Evolutionary conservation across 164 flowering plant genomes (phyloP), one percentile per base, ranked within the genome.

Genomic region (Buxus sempervirens): DNA sequence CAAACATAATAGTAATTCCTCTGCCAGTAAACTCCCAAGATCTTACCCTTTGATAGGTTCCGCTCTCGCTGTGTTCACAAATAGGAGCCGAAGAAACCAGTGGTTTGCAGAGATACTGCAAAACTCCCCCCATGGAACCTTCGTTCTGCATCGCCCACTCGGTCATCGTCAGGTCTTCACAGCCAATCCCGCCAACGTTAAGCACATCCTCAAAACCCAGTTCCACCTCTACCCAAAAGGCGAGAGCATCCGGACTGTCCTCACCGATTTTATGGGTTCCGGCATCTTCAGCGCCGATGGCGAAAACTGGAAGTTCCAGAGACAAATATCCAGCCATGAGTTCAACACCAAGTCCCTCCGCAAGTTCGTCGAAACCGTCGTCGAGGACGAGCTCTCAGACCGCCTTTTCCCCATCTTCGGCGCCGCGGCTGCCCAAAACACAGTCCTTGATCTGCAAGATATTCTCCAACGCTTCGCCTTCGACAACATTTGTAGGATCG

Each of bases 211-310:
- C n/a, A n/a, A n/a, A n/a, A n/a, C n/a, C 65, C 66, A 53, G 18
- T 75, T 75, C 67, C 48, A 62, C n/a, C 26, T 67, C 66, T 75
- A 75, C 68, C 62, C 19, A 8, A 75, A 75, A 51, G 78, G 78
- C n/a, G 49, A 26, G 15, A 25, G 38, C 8, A 22, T 28, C 53
- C 36, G 62, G 0, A 15, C 20, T 16, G 41, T 64, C 9, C 25
- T 75, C 45, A 4, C 36, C 2, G 78, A 75, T 22, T 63, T 77
- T 41, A 74, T 73, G 18, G 79, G 79, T 42, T 60, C 73, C 45
- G 70, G 79, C 65, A 77, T 77, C 49, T 67, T 77, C 72, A 78
- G 67, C 49, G 60, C 61, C 65, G 77, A n/a, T n/a, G n/a, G n/a
- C n/a, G n/a, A n/a, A n/a, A n/a, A n/a, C n/a, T n/a, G n/a, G n/a